phyloP scores from a whole-genome alignment of 1,139 yeast genomes.

The Pichia kudriavzevii region DNA sequence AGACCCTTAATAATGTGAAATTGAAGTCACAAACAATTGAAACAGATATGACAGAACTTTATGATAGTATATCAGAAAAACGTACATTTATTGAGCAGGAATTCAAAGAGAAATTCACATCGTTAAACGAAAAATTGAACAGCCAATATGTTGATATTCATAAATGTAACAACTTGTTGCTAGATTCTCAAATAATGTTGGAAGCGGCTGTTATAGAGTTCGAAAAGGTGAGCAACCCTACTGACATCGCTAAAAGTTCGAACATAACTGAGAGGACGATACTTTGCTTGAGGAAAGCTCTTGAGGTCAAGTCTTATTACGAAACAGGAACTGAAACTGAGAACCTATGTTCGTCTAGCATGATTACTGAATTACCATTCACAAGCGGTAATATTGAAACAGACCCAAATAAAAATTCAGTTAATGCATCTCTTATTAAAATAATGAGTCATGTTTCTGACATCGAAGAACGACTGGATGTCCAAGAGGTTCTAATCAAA shows the following conservation, averaged over 20 bases:
- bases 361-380: conserved; percentile 3
- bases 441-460: conserved; percentile 14
- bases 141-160: conserved; percentile 18
- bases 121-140: conserved; percentile 14
- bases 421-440: conserved; percentile 14
- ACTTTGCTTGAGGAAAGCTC: conserved; percentile 16
- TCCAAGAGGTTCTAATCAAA: conserved; percentile 7
- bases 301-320: conserved; percentile 11
- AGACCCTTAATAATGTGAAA: background rate
- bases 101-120: conserved; percentile 12
- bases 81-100: conserved; percentile 16
- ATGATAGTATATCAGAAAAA: conserved; percentile 6
- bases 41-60: conserved; percentile 1
- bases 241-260: too few relatives aligned
- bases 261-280: conserved; percentile 12
- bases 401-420: conserved; percentile 1
- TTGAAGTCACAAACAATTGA: background rate
- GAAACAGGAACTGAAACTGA: conserved; percentile 3
- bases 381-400: background rate
- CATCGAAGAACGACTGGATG: conserved; percentile 5
- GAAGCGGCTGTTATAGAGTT: conserved; percentile 23
- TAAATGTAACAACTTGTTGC: conserved; percentile 22
- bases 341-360: background rate
- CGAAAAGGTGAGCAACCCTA: too few relatives aligned
- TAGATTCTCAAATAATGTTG: conserved; percentile 22